Evolutionary conservation across 139 green algal genomes (phyloP).

Genomic region (Chlamydomonas sp.): DNA sequence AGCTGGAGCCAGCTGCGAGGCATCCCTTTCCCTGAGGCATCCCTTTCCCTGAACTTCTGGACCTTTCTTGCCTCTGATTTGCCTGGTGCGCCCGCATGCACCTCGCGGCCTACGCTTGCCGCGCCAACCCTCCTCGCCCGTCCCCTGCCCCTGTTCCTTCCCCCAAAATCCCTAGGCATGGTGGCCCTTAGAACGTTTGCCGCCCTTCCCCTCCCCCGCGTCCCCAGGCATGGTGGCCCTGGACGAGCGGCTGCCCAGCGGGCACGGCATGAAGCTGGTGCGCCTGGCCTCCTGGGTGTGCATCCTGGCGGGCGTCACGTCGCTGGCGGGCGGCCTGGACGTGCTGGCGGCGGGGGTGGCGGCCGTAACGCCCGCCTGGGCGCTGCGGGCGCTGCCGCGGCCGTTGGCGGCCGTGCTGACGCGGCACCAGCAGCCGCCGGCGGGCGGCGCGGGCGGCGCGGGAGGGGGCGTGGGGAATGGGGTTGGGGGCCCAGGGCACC

Average conservation of each 20-base stretch:
- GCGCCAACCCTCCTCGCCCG: background rate
- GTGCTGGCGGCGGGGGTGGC: conserved; percentile 4
- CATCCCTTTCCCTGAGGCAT: too few species aligned
- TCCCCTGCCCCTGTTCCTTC: background rate
- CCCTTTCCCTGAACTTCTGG: too few species aligned
- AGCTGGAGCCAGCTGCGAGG: too few species aligned
- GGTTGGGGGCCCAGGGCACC: background rate
- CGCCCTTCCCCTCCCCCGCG: conserved; percentile 58
- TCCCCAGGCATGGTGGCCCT: conserved; percentile 79
- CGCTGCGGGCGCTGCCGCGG: conserved; percentile 16
- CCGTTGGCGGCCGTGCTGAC: background rate
- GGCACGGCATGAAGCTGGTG: conserved; percentile 24
- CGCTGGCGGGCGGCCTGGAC: conserved; percentile 53
- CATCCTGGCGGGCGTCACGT: conserved; percentile 65
- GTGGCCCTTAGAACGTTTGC: background rate
- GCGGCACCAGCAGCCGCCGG: background rate
- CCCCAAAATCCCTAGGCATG: background rate
- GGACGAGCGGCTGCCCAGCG: conserved; percentile 70
- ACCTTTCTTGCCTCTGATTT: too few species aligned
- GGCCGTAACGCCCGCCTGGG: conserved; percentile 1
- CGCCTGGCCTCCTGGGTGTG: conserved; percentile 66
- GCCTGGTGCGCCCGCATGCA: background rate
- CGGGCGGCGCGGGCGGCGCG: background rate
- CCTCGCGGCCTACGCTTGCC: background rate
- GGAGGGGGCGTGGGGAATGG: background rate